Evolutionary conservation across 768 basidiomycete genomes (phyloP).

Genomic region (Suillus subluteus): DNA sequence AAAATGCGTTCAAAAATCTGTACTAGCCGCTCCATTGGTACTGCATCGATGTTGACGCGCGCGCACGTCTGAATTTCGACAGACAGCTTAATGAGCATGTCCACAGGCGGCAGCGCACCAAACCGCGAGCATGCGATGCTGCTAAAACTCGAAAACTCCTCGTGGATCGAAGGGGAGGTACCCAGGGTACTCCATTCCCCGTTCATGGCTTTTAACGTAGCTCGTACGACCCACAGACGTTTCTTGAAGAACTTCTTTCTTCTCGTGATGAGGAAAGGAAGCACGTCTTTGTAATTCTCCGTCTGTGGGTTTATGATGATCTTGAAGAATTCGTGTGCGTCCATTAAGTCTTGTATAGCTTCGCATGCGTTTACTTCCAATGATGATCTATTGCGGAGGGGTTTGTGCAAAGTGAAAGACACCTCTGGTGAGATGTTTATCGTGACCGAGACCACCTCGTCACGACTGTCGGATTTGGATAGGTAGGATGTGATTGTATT

Average conservation of each 20-base stretch:
- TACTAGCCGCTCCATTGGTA: neutral
- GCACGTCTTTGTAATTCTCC: conserved; percentile 2
- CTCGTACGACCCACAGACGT: neutral
- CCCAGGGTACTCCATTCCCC: neutral
- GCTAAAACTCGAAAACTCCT: conserved; percentile 2
- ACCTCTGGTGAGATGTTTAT: neutral
- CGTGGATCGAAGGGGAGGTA: neutral
- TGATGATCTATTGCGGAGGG: neutral
- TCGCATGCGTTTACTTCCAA: neutral
- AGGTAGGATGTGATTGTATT: conserved; percentile 4
- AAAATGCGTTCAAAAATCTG: conserved; percentile 1
- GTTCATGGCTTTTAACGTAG: neutral
- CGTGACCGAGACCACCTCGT: conserved; percentile 1
- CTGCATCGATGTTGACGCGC: neutral
- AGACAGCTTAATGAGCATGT: neutral
- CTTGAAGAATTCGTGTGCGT: neutral
- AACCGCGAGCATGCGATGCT: neutral
- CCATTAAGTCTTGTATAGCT: neutral
- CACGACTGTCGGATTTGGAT: conserved; percentile 1
- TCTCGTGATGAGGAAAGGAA: conserved; percentile 7
- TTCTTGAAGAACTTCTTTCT: conserved; percentile 1
- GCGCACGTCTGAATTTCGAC: neutral
- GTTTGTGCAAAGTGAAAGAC: neutral
- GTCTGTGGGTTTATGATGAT: conserved; percentile 2
- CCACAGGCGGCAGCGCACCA: neutral